These are phyloP conservation scores for Ampelomyces quisqualis DNA, from an alignment of 2,329 filamentous ascomycete genomes.

Conservation along the genomic window DNA sequence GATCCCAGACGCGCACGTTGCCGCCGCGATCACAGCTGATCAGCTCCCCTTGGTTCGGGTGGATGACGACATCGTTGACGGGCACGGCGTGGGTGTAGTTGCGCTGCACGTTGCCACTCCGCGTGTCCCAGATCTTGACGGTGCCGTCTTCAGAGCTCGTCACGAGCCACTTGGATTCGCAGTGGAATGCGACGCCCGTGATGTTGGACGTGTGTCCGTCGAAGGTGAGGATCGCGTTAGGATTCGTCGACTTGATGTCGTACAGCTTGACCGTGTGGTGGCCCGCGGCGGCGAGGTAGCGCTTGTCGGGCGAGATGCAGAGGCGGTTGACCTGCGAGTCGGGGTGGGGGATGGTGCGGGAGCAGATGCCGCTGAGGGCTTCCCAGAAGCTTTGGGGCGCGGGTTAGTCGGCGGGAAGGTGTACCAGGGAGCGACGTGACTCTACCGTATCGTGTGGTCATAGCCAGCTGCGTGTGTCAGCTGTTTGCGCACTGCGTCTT, in stretches of 20 bases:
- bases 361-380: slow-evolving; percentile 95
- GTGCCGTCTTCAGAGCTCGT: slow-evolving; percentile 96
- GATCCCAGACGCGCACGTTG: slow-evolving; percentile 92
- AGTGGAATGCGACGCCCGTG: slow-evolving; percentile 96
- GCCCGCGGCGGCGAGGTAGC: slow-evolving; percentile 80
- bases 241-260: slow-evolving; percentile 98
- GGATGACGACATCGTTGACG: slow-evolving; percentile 98
- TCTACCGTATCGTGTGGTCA: slow-evolving; percentile 73
- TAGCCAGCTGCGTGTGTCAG: slow-evolving; percentile 61
- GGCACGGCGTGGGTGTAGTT: slow-evolving; percentile 89
- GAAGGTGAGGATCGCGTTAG: slow-evolving; percentile 87
- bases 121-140: slow-evolving; percentile 95
- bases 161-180: slow-evolving; percentile 99
- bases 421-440: too few relatives aligned
- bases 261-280: slow-evolving; percentile 93
- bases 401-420: slow-evolving; percentile 10
- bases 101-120: slow-evolving; percentile 80
- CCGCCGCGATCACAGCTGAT: slow-evolving; percentile 94
- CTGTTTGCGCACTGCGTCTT: slow-evolving; percentile 6
- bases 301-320: slow-evolving; percentile 97
- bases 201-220: slow-evolving; percentile 96
- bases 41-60: slow-evolving; percentile 97
- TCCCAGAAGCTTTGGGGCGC: slow-evolving; percentile 80
- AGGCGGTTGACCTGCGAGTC: slow-evolving; percentile 98
- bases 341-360: slow-evolving; percentile 94